phyloP scores from a whole-genome alignment of 148 eudicot genomes.

The Spergularia marina region DNA sequence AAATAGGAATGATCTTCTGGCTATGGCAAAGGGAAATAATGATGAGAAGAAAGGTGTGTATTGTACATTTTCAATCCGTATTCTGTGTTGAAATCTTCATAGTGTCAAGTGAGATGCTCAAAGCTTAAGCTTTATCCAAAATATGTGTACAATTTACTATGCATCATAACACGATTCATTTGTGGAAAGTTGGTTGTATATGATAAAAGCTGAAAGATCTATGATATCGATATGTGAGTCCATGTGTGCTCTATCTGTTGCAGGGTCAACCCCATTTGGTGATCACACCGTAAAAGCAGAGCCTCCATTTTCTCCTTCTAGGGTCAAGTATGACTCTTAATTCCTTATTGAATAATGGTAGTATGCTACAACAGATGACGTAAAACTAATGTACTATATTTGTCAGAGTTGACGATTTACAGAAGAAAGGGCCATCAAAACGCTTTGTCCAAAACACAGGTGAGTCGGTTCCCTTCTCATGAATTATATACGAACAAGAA shows the following conservation, averaged over 20 bases:
- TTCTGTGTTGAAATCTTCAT: neutral
- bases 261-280: conserved; percentile 41
- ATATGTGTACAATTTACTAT: neutral
- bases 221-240: neutral
- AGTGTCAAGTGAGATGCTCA: neutral
- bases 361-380: conserved; percentile 12
- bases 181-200: too few species aligned
- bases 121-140: neutral
- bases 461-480: conserved; percentile 17
- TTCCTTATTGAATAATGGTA: conserved; percentile 11
- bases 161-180: too few species aligned
- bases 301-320: conserved; percentile 55
- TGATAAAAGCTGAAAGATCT: too few species aligned
- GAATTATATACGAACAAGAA: neutral
- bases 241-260: conserved; percentile 8
- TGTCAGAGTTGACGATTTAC: conserved; percentile 47
- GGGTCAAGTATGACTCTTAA: conserved; percentile 44
- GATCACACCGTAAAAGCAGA: conserved; percentile 51
- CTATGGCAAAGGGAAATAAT: conserved; percentile 60
- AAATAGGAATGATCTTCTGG: conserved; percentile 60
- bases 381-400: conserved; percentile 16
- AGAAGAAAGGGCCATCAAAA: conserved; percentile 48
- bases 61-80: neutral
- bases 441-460: conserved; percentile 46
- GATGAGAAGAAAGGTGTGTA: conserved; percentile 58